Evolutionary conservation across 768 basidiomycete species (phyloP), one percentile per base, ranked within the genome.

Genomic region (Daedaleopsis sinensis): DNA sequence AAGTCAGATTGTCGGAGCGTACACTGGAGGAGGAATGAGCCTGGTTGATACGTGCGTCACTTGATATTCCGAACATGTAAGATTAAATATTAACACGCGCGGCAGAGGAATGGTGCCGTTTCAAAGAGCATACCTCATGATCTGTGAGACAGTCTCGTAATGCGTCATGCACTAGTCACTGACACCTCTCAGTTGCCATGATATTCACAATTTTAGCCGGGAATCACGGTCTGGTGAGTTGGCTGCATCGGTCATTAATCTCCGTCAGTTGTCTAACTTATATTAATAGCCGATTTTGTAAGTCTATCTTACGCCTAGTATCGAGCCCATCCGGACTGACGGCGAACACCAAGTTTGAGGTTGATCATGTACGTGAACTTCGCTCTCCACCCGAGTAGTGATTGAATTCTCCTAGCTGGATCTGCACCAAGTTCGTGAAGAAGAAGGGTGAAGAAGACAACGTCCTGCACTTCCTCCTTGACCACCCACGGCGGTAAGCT

Each of bases 11-110:
- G 67, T 69, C 5, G 66, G 66, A 0, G 79, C 81, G 1, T 91
- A 88, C 69, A 85, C 86, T 1, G 89, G 89, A 54, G 84, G 84
- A n/a, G 90, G 91, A 0, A 79, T 89, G 65, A 86, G 85, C 21
- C 71, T 90, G 13, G 82, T 83, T 10, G 91, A 94, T 71, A 60
- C 73, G 78, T 89, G 65, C 52, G 77, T 64, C 12, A 23, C 21
- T 3, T 32, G 27, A 32, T 32, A 32, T 24, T 13, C 47, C 16
- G 51, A 19, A 48, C 42, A 21, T 52, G 21, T 52, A 13, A 23
- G 43, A n/a, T 23, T n/a, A 16, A 12, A 1, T 48, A 13, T 48
- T 57, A n/a, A 15, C 21, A 15, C 36, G 47, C 19, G 47, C 62
- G 57, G 44, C 56, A 83, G 82, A 23, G 79, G 85, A 42, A 90